phyloP scores from a whole-genome alignment of 805 yeast genomes.

The Spencermartinsiella europaea region DNA sequence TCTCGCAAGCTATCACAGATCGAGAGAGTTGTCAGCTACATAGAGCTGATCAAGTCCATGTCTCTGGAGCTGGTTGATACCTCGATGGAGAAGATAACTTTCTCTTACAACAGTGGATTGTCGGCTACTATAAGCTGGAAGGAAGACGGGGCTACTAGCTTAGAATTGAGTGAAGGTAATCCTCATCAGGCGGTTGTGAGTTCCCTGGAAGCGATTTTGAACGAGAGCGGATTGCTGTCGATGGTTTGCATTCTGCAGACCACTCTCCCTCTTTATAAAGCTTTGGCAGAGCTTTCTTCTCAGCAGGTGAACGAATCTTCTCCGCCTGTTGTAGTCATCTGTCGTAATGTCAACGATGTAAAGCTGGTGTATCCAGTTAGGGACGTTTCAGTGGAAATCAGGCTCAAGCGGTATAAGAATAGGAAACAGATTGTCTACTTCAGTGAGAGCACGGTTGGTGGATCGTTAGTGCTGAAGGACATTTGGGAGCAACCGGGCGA shows the following conservation, averaged over 20 bases:
- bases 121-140: constrained; percentile 7
- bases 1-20: constrained; percentile 22
- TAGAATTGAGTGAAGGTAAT: constrained; percentile 19
- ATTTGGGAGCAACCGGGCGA: constrained; percentile 2
- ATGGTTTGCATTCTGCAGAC: constrained; percentile 26
- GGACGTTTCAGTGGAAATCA: constrained; percentile 8
- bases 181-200: constrained; percentile 28
- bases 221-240: constrained; percentile 23
- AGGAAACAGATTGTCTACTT: constrained; percentile 18
- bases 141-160: constrained; percentile 5
- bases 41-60: constrained; percentile 26
- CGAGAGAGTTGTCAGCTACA: constrained; percentile 29
- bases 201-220: constrained; percentile 26
- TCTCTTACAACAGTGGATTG: constrained; percentile 23
- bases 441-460: constrained; percentile 5
- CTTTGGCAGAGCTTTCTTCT: constrained; percentile 14
- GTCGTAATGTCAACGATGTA: constrained; percentile 23
- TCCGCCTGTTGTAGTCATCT: constrained; percentile 19
- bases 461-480: neutral
- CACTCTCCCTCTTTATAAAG: constrained; percentile 26
- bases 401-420: constrained; percentile 19
- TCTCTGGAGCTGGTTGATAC: constrained; percentile 26
- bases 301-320: neutral
- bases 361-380: constrained; percentile 8
- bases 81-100: constrained; percentile 27